phyloP scores from a whole-genome alignment of 805 yeast species.

The Candida hispaniensis region DNA sequence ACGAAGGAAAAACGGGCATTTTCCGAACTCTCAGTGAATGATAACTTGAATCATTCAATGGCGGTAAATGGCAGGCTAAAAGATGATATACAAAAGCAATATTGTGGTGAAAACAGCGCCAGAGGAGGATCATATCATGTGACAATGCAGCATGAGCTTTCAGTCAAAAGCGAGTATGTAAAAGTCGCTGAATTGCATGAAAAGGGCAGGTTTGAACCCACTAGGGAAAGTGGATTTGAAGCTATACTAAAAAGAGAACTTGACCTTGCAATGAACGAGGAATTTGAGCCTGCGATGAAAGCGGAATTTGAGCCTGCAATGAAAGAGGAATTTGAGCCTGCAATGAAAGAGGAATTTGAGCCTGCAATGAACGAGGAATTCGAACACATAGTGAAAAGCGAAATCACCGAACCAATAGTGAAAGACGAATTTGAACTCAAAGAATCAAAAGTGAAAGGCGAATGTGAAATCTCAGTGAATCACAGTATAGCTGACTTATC shows the following conservation, averaged over 20 bases:
- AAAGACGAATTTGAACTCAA: not conserved
- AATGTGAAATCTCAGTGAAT: slow-evolving; percentile 1
- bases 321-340: slow-evolving; percentile 1
- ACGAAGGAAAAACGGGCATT: too few relatives aligned
- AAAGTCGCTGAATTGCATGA: too few relatives aligned
- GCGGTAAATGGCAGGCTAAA: slow-evolving; percentile 2
- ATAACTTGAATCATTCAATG: not conserved
- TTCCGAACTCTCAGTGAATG: not conserved
- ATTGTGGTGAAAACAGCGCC: too few relatives aligned
- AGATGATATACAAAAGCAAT: too few relatives aligned
- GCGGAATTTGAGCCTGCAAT: not conserved
- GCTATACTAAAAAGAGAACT: not conserved
- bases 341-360: not conserved
- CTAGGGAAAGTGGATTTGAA: not conserved
- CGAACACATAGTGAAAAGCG: slow-evolving; percentile 1
- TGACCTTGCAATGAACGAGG: not conserved
- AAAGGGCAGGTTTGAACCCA: too few relatives aligned
- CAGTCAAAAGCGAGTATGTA: too few relatives aligned
- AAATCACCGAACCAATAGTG: not conserved
- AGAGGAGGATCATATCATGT: too few relatives aligned
- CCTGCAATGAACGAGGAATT: slow-evolving; percentile 4
- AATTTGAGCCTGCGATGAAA: not conserved
- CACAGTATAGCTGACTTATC: not conserved
- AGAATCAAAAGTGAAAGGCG: not conserved
- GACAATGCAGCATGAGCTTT: too few relatives aligned